Evolutionary conservation across 768 basidiomycete genomes (phyloP).

Genomic region (Russula sp.): DNA sequence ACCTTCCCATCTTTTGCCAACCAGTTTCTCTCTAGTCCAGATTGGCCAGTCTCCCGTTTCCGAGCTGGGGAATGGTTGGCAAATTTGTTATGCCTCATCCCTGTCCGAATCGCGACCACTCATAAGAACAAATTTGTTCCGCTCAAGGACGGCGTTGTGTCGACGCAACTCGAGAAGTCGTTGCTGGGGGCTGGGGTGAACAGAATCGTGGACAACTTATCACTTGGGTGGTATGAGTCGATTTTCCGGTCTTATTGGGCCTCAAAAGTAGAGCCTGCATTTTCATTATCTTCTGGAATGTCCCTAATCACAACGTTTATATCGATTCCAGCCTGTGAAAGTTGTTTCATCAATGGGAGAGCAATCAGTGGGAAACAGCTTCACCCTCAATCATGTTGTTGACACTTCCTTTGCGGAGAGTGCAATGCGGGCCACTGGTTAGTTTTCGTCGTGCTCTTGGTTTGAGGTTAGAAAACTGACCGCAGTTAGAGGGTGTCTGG

Average conservation of each 20-base stretch:
- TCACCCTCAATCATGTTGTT: constrained; percentile 51
- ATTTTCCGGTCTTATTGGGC: constrained; percentile 61
- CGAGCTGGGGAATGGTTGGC: constrained; percentile 57
- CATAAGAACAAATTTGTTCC: constrained; percentile 57
- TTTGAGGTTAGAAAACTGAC: not conserved
- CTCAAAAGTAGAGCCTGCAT: constrained; percentile 35
- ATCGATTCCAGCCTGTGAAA: constrained; percentile 44
- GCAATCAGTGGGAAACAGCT: constrained; percentile 61
- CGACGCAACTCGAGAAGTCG: constrained; percentile 43
- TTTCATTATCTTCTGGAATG: not conserved
- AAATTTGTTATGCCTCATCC: constrained; percentile 55
- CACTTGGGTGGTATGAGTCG: constrained; percentile 62
- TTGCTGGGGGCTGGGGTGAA: constrained; percentile 56
- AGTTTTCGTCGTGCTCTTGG: not conserved
- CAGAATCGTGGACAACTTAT: constrained; percentile 47
- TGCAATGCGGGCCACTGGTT: constrained; percentile 55
- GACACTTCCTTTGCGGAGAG: constrained; percentile 63
- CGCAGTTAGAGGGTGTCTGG: constrained; percentile 50
- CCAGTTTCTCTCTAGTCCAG: constrained; percentile 7
- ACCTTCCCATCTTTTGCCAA: constrained; percentile 29
- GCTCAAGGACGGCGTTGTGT: constrained; percentile 51
- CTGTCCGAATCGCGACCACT: constrained; percentile 56
- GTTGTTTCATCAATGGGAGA: constrained; percentile 68
- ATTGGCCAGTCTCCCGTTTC: constrained; percentile 34
- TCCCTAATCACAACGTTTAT: not conserved